A percentile compares a stretch with the other conserved stretches of the same genome.
phyloP scores from a whole-genome alignment of 306 rosid species.

The Gillenia trifoliata region DNA sequence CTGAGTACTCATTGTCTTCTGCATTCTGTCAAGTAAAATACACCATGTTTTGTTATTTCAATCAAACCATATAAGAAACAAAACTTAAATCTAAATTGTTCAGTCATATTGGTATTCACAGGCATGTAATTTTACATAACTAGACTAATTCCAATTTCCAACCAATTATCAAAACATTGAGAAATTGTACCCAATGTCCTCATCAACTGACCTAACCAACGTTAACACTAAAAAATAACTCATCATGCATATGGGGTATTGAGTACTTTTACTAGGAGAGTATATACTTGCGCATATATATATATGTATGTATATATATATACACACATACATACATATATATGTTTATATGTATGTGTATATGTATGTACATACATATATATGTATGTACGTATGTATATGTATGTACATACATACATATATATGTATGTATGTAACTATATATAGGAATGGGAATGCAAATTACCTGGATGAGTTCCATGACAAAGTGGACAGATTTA shows the following conservation, averaged over 20 bases:
- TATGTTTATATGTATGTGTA: no score
- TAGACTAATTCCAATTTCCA: background rate
- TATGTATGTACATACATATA: background rate
- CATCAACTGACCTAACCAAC: no score
- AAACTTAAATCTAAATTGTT: background rate
- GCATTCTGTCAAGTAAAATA: constrained; percentile 46
- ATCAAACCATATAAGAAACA: background rate
- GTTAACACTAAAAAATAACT: background rate
- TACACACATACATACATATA: no score
- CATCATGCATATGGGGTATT: background rate
- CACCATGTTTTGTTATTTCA: background rate
- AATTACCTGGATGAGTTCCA: constrained; percentile 77
- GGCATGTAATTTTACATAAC: background rate
- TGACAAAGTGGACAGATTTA: constrained; percentile 65
- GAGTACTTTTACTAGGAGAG: no score
- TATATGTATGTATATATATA: no score
- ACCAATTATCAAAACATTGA: background rate
- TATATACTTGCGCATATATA: no score
- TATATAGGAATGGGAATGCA: background rate
- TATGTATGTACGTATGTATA: background rate
- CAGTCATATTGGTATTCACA: background rate
- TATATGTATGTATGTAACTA: background rate
- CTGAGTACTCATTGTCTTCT: constrained; percentile 58
- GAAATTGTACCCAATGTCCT: no score
- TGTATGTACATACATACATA: background rate